phyloP scores from a whole-genome alignment of 495 filamentous ascomycete species.

The Talaromyces adpressus region DNA sequence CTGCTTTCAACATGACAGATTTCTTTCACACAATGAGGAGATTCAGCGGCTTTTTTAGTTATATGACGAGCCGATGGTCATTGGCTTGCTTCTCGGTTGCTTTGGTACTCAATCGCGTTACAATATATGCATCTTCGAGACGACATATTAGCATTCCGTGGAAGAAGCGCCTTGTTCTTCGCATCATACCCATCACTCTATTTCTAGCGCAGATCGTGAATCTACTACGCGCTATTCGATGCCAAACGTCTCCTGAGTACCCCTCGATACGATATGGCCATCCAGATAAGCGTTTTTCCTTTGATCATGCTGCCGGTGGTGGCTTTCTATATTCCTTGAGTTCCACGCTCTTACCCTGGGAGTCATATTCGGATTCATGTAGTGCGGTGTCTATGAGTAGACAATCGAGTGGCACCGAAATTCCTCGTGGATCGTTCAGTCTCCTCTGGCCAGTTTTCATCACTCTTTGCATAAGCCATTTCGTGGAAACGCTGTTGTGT shows the following conservation, averaged over 20 bases:
- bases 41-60: conserved; percentile 83
- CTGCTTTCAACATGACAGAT: conserved; percentile 27
- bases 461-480: conserved; percentile 75
- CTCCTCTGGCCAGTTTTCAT: conserved; percentile 85
- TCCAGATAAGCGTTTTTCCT: conserved; percentile 52
- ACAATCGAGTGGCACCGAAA: conserved; percentile 33
- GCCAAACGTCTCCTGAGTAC: conserved; percentile 81
- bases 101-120: conserved; percentile 82
- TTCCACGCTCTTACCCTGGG: conserved; percentile 60
- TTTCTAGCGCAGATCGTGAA: conserved; percentile 59
- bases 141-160: conserved; percentile 65
- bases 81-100: conserved; percentile 76
- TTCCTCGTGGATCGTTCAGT: conserved; percentile 64
- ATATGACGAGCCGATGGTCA: conserved; percentile 91
- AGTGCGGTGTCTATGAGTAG: conserved; percentile 63
- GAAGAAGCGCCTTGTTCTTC: conserved; percentile 63
- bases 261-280: conserved; percentile 65
- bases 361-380: conserved; percentile 63
- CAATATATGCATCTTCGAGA: conserved; percentile 85
- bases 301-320: conserved; percentile 68
- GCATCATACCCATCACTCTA: conserved; percentile 68
- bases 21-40: conserved; percentile 41
- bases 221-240: conserved; percentile 80
- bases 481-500: conserved; percentile 78
- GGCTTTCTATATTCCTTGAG: conserved; percentile 63